Evolutionary conservation across 257 asterid species (phyloP), one percentile per base, ranked within the genome.

Genomic region (Thymus quinquecostatus): DNA sequence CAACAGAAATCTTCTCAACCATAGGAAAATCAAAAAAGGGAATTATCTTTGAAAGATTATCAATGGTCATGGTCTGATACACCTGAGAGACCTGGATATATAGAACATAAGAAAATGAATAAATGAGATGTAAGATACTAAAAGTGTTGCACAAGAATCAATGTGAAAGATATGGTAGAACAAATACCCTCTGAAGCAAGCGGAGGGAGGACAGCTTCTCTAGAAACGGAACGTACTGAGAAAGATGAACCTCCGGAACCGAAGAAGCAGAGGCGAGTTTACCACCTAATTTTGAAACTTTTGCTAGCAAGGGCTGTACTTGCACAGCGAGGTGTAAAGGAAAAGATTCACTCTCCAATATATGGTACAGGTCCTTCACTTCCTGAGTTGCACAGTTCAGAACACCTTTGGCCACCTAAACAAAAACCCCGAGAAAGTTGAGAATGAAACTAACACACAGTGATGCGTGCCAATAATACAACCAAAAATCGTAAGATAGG

Each of bases 161-260:
- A 60, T 68, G 10, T 4, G 32, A 70, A 9, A 60, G 32, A 7
- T 51, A 10, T 4, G 65, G 47, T 40, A 12, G 53, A 8, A 43
- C 72, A 53, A 21, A 21, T 58, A 93, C 97, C 95, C 90, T 88
- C 73, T 86, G 96, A 79, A 94, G 88, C 85, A 87, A 81, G 84
- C 98, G 84, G 80, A 94, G 82, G 47, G 97, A 83, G 48, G 92
- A 88, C 73, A 89, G 92, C 77, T 88, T 93, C 80, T 91, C 98
- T 73, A 93, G 73, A 10, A 92, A 80, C 72, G 92, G 89, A 82
- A 89, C 68, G 89, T 75, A 86, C 88, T 93, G 72, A 69, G 90
- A 61, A 63, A 91, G 89, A 71, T 89, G 92, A 13, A 73, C 66
- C 27, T 73, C 77, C 12, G 77, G 77, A 43, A 73, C 77, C 30